Percentiles rank a stretch among this genome's conserved stretches.
Evolutionary conservation across 2,329 filamentous ascomycete species (phyloP).

Genomic region (Diaporthe caulivora): DNA sequence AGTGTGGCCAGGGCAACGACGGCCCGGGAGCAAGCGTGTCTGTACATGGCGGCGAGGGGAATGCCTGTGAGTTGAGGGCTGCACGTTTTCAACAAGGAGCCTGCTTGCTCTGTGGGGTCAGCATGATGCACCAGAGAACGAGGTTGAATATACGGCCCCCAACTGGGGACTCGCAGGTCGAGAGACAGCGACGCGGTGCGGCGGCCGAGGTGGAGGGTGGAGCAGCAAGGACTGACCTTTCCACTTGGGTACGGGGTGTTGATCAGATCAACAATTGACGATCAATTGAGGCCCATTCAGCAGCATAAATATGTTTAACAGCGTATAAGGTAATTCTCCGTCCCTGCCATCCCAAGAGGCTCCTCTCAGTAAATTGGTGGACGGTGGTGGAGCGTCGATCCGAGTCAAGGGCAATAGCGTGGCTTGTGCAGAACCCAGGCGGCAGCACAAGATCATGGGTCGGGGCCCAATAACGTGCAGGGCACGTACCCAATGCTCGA

Average conservation of each 20-base stretch:
- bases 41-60: conserved; percentile 23
- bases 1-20: conserved; percentile 41
- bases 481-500: conserved; percentile 15
- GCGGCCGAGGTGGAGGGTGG: conserved; percentile 22
- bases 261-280: conserved; percentile 32
- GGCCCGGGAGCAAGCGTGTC: conserved; percentile 36
- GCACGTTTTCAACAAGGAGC: not conserved
- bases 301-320: conserved; percentile 31
- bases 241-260: conserved; percentile 29
- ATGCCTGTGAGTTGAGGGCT: not conserved
- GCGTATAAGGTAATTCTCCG: conserved; percentile 5
- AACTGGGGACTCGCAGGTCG: not conserved
- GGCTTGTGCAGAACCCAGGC: conserved; percentile 12
- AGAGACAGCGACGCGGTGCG: conserved; percentile 1
- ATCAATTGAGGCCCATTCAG: conserved; percentile 33
- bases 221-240: conserved; percentile 31
- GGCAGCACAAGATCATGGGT: not conserved
- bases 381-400: conserved; percentile 28
- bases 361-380: conserved; percentile 21
- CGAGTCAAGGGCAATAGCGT: conserved; percentile 18
- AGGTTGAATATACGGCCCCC: not conserved
- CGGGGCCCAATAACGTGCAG: conserved; percentile 4
- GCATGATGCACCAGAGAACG: not conserved
- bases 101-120: conserved; percentile 11
- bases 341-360: conserved; percentile 31